phyloP scores from a whole-genome alignment of 169 alveolate species.

The Eimeria falciformis region DNA sequence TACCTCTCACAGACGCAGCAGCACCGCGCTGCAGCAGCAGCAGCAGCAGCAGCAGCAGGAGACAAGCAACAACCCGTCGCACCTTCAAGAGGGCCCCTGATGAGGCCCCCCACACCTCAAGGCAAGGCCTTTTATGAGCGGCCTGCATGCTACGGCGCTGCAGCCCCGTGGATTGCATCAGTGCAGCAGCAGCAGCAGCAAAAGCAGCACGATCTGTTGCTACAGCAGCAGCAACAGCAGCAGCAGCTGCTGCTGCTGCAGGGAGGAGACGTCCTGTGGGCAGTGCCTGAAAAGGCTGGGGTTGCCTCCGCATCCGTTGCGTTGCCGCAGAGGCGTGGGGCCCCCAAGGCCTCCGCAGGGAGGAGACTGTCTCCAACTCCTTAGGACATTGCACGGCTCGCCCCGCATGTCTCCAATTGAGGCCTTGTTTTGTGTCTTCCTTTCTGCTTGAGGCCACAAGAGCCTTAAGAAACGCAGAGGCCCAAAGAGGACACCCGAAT shows the following conservation, averaged over 20 bases:
- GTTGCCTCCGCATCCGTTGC: too few relatives aligned
- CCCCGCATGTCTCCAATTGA: too few relatives aligned
- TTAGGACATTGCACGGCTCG: too few relatives aligned
- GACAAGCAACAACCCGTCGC: slow-evolving; percentile 24
- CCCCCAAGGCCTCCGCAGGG: too few relatives aligned
- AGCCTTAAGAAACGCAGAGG: too few relatives aligned
- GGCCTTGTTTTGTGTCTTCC: too few relatives aligned
- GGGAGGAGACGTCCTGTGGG: background rate
- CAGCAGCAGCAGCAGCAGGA: slow-evolving; percentile 12
- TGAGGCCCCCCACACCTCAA: background rate
- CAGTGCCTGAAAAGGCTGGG: too few relatives aligned
- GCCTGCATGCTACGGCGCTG: slow-evolving; percentile 13
- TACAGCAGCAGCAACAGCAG: background rate
- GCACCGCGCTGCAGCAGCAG: background rate
- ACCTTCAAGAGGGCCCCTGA: background rate
- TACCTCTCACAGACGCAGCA: slow-evolving; percentile 8
- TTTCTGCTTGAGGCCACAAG: too few relatives aligned
- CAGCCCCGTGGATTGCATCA: slow-evolving; percentile 22
- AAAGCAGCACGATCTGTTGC: background rate
- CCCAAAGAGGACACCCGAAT: too few relatives aligned
- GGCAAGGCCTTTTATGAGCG: background rate
- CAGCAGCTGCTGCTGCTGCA: background rate
- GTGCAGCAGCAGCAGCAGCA: background rate
- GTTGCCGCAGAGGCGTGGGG: too few relatives aligned
- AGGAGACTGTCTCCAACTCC: too few relatives aligned